Evolutionary conservation across 805 yeast genomes (phyloP).

Genomic region (Hanseniaspora mollemarum): DNA sequence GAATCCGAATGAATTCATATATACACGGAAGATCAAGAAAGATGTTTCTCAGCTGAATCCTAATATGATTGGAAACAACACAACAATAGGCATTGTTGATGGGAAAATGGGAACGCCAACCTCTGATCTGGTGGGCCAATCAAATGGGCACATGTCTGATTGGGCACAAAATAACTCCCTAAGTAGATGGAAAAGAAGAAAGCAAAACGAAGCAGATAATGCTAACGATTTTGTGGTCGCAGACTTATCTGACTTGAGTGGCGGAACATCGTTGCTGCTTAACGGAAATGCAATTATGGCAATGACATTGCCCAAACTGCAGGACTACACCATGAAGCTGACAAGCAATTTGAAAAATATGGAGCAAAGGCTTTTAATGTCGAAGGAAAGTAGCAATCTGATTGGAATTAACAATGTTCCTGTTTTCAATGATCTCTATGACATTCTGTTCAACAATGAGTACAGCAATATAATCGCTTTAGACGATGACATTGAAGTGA

Average conservation of each 20-base stretch:
- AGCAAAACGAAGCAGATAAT: neutral
- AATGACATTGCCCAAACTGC: conserved; percentile 1
- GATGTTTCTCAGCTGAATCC: neutral
- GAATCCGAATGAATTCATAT: neutral
- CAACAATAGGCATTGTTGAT: neutral
- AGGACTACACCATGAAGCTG: conserved; percentile 1
- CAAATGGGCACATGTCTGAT: neutral
- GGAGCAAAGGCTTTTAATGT: neutral
- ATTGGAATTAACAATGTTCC: neutral
- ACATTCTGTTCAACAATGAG: conserved; percentile 4
- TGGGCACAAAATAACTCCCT: neutral
- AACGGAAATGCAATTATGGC: neutral
- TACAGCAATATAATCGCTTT: conserved; percentile 19
- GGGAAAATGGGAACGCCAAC: neutral
- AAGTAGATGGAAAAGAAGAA: conserved; percentile 8
- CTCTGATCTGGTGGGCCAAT: neutral
- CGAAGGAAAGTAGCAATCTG: neutral
- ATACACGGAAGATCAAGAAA: neutral
- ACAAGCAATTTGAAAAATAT: neutral
- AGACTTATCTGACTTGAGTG: neutral
- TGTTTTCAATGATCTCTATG: conserved; percentile 13
- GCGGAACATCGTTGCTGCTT: neutral
- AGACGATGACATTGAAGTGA: conserved; percentile 23
- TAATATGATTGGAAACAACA: neutral
- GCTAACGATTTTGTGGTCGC: too few species aligned